Evolutionary conservation across 805 yeast species (phyloP), one percentile per base, ranked within the genome.

Genomic region (Candida namnaoensis): DNA sequence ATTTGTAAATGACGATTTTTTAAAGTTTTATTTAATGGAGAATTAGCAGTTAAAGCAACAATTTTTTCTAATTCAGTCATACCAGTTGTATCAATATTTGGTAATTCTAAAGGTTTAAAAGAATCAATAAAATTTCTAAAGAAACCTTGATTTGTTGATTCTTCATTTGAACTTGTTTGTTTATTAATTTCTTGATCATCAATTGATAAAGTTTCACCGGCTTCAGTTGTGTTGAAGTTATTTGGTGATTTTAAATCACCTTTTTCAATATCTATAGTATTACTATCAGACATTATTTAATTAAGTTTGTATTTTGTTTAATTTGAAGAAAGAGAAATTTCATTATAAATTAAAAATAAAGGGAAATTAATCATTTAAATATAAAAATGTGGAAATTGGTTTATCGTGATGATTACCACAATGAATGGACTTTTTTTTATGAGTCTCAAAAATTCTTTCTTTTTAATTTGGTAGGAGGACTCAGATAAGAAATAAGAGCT

Each of bases 1-100:
- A 83, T 80, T 45, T 81, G 79, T 49, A 85, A 61, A 57, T 85
- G 91, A 54, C 90, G 70, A 36, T 75, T 72, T 49, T 75, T 74
- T 41, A 81, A 65, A 8, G 69, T 57, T 48, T 82, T 65, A 32
- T 70, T 60, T 59, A 72, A 56, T 3, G 73, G 75, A 34, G 3
- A 57, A 45, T 9, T 23, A 5, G 41, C 3, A 73, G 78, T 66
- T 40, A 55, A 51, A 28, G 71, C 57, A 45, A 72, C 74, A 13
- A 72, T 71, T 50, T 62, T 69, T 55, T 73, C 76, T 26, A 68
- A 57, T 32, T 66, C 72, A 13, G 68, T 49, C 50, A 70, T 53
- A 48, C 62, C 57, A 32, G 68, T 49, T 9, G 60, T 53, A 23
- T 66, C 72, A 35, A 50, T 38, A 7, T 50, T 53, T 33, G 37